Evolutionary conservation across 2,329 filamentous ascomycete genomes (phyloP), one percentile per base, ranked within the genome.

Genomic region (Penicillium crustosum): DNA sequence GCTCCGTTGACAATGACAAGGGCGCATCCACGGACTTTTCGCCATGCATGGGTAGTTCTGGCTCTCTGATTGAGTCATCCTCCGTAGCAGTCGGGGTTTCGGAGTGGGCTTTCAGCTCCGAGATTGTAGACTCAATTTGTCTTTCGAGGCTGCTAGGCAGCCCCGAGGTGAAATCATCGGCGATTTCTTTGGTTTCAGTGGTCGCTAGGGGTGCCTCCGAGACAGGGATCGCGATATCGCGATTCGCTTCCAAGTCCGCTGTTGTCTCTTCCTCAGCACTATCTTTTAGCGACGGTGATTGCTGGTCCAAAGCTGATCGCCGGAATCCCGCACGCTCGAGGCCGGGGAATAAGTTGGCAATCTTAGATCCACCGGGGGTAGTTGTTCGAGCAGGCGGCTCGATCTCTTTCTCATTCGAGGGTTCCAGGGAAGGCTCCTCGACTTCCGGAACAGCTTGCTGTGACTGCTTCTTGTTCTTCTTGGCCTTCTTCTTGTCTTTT

Each of bases 181-280:
- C 76, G 65, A 76, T 81, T 59, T 82, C 77, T 60, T 77, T 71
- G 49, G 66, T 52, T 55, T 70, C 66, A 39, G 62, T 61, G 43
- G 70, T 62, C 31, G 75, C 59, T 36, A 75, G 66, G 41, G 77
- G 75, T 50, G 79, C 77, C 64, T 81, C 79, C 59, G 72, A 73
- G 58, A 78, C 70, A 61, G 78, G 73, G 60, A 79, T 72, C 61
- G 73, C 79, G 61, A 75, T 78, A 58, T 81, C 79, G 59, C 79
- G 76, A 68, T 77, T 72, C 51, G 67, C 62, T 66, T 65, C 61
- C 55, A 59, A 59, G 42, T 65, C 68, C 61, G 60, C 60, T 61
- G 36, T 53, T 54, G 71, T 69, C 73, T 74, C 69, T 74, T 77
- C 70, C 71, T 76, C 68, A 69, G 70, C 70, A 71, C 75, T 61